Percentiles rank a stretch among this genome's conserved stretches.
Conservation (phyloP, 176 grass and related monocot genomes). For the Ananas comosus region DNA sequence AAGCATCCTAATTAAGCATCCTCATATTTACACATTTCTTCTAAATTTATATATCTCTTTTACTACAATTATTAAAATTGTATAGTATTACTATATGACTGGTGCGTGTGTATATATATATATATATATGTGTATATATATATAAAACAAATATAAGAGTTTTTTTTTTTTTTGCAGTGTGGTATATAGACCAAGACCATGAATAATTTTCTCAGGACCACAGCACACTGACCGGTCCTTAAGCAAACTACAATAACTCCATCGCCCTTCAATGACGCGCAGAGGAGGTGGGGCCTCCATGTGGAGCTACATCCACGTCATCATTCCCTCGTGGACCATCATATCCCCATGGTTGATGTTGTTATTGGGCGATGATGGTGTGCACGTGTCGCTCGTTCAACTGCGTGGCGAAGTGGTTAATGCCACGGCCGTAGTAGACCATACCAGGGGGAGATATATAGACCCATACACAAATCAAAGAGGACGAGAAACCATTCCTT, state of each 20-base stretch:
- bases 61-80: too few species aligned
- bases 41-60: too few species aligned
- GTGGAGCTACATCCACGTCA: neutral
- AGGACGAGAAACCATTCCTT: too few species aligned
- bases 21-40: too few species aligned
- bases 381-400: slow-evolving; percentile 1
- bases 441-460: neutral
- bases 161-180: too few species aligned
- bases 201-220: neutral
- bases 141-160: too few species aligned
- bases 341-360: neutral
- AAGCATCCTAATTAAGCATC: too few species aligned
- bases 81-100: too few species aligned
- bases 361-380: slow-evolving; percentile 19
- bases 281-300: neutral
- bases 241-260: neutral
- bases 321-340: slow-evolving; percentile 1
- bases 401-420: neutral
- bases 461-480: too few species aligned
- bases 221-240: neutral
- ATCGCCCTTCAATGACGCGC: neutral
- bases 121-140: too few species aligned
- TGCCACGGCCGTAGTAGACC: neutral
- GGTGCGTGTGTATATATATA: too few species aligned
- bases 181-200: too few species aligned